Conservation (phyloP, 306 rosid species). For the Castanospermum australe region DNA sequence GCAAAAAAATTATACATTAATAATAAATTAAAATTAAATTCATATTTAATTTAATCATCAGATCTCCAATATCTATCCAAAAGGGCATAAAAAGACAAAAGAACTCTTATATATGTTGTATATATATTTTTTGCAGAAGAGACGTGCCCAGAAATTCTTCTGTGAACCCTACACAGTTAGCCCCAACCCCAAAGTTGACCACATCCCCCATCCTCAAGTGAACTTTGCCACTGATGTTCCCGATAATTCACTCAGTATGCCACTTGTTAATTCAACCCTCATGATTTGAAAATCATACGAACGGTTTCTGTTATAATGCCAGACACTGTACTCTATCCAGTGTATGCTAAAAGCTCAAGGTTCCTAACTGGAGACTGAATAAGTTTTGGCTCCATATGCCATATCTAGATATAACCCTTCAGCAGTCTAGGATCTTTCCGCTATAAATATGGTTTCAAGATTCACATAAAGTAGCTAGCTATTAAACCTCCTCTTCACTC, state of each 20-base stretch:
- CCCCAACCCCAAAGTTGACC: constrained; percentile 6
- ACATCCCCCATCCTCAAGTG: constrained; percentile 4
- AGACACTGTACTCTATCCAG: constrained; percentile 6
- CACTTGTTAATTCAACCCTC: background rate
- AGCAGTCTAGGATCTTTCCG: background rate
- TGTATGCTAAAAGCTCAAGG: constrained; percentile 10
- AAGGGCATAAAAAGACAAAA: background rate
- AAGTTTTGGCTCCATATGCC: constrained; percentile 23
- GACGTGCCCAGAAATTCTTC: constrained; percentile 33
- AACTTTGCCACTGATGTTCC: constrained; percentile 2
- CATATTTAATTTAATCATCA: no score
- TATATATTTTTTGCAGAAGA: background rate
- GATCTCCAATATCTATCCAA: constrained; percentile 11
- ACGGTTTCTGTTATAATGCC: background rate
- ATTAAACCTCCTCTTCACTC: background rate
- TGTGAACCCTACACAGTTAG: background rate
- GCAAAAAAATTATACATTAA: no score
- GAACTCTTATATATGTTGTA: background rate
- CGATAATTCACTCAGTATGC: constrained; percentile 25
- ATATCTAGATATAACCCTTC: background rate
- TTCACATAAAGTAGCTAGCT: constrained; percentile 20
- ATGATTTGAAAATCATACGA: background rate
- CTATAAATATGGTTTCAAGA: constrained; percentile 41
- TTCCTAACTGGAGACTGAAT: background rate
- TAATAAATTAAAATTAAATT: no score